Evolutionary conservation across 306 rosid species (phyloP).

Genomic region (Vigna radiata): DNA sequence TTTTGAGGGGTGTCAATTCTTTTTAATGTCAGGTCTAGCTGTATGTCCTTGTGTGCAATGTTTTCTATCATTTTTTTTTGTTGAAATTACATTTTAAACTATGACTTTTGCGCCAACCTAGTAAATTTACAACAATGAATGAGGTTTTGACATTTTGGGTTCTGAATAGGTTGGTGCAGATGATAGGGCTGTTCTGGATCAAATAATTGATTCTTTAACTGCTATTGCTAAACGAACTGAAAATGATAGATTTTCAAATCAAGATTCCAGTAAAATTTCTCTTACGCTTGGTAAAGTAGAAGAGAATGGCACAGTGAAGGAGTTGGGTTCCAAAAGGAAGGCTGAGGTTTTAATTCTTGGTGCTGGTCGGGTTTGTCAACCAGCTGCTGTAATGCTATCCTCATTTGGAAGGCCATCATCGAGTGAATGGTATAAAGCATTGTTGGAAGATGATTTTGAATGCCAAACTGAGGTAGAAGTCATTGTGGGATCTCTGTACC

Average conservation of each 20-base stretch:
- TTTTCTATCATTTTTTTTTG: not conserved
- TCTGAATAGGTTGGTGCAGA: conserved; percentile 87
- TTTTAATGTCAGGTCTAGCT: not conserved
- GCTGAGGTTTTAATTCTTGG: conserved; percentile 84
- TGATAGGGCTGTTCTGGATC: conserved; percentile 67
- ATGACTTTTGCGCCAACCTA: conserved; percentile 2
- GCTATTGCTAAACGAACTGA: conserved; percentile 71
- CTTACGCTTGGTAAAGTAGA: conserved; percentile 73
- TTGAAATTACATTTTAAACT: not conserved
- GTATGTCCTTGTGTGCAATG: not conserved
- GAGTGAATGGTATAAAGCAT: conserved; percentile 54
- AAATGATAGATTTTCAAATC: conserved; percentile 45
- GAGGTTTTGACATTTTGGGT: conserved; percentile 32
- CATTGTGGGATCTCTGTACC: conserved; percentile 88
- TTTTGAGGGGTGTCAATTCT: conserved; percentile 18
- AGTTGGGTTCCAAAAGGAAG: conserved; percentile 57
- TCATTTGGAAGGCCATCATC: conserved; percentile 66
- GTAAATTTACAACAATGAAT: conserved; percentile 22
- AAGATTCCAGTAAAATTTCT: conserved; percentile 60
- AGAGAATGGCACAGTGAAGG: conserved; percentile 55
- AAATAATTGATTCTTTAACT: conserved; percentile 80
- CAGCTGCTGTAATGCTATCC: conserved; percentile 83
- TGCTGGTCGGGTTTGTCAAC: conserved; percentile 95
- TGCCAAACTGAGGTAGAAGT: conserved; percentile 74
- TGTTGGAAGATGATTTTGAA: conserved; percentile 62